phyloP scores from a whole-genome alignment of 2,329 filamentous ascomycete species.

The Ophiostoma himal-ulmi region DNA sequence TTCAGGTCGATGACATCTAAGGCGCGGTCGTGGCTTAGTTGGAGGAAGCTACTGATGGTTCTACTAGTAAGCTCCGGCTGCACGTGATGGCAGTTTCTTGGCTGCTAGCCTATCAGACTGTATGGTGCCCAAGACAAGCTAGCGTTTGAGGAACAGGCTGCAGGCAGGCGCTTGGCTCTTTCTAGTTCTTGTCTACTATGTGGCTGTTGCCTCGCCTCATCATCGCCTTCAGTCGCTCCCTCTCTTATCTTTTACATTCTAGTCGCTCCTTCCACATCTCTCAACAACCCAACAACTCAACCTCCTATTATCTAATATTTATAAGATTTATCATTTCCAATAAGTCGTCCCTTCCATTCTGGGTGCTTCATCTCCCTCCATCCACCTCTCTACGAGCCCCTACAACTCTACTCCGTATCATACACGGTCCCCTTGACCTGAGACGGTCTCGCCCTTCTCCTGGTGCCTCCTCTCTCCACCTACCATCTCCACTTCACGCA shows the following conservation, averaged over 20 bases:
- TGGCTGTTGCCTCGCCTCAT: neutral
- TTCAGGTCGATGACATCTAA: neutral
- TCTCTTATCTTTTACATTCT: neutral
- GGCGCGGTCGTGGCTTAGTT: neutral
- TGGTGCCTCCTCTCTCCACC: conserved; percentile 11
- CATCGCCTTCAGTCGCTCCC: neutral
- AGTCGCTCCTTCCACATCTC: neutral
- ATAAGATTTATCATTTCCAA: neutral
- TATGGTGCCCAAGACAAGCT: neutral
- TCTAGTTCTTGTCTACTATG: neutral
- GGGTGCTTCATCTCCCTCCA: neutral
- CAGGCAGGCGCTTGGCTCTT: neutral
- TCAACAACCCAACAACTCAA: neutral
- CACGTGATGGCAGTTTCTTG: neutral
- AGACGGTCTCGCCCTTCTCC: conserved; percentile 17
- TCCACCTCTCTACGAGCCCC: neutral
- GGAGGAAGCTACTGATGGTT: too few relatives aligned
- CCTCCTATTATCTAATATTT: neutral
- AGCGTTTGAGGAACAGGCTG: neutral
- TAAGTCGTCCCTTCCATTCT: neutral
- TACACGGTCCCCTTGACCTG: conserved; percentile 1
- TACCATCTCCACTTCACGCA: neutral
- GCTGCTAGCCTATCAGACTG: neutral
- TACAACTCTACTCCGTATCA: neutral
- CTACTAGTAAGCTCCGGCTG: neutral